These are phyloP conservation scores for Xylaria digitata DNA, from an alignment of 2,329 filamentous ascomycete species.

Conservation along the genomic window DNA sequence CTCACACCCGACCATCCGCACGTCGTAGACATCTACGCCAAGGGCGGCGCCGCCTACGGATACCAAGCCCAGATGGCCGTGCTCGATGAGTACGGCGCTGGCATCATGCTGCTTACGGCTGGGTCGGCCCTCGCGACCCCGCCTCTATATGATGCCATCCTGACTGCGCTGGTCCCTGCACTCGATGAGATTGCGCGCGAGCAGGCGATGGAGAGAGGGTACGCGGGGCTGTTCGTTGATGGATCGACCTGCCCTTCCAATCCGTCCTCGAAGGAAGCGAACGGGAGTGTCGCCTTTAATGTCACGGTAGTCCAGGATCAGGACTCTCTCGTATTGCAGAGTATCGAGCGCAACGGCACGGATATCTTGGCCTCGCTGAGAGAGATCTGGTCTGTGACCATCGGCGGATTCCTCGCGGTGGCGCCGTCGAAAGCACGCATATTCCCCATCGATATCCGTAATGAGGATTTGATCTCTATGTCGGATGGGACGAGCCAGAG, in stretches of 20 bases:
- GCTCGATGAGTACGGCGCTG: constrained; percentile 20
- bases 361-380: constrained; percentile 17
- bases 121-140: neutral
- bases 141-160: constrained; percentile 18
- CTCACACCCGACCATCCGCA: constrained; percentile 22
- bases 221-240: constrained; percentile 13
- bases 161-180: constrained; percentile 6
- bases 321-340: constrained; percentile 12
- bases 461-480: neutral
- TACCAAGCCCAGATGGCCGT: constrained; percentile 27
- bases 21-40: constrained; percentile 24
- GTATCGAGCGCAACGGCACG: constrained; percentile 12
- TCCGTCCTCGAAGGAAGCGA: neutral
- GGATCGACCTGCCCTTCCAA: neutral
- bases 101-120: constrained; percentile 16
- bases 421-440: constrained; percentile 10
- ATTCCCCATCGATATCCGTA: constrained; percentile 15
- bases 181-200: constrained; percentile 18
- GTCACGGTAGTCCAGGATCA: constrained; percentile 8
- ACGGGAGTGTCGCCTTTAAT: neutral
- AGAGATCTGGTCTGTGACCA: constrained; percentile 19
- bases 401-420: constrained; percentile 16
- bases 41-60: constrained; percentile 22
- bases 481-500: neutral
- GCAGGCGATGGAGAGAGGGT: constrained; percentile 9